Evolutionary conservation across 2,329 filamentous ascomycete genomes (phyloP), one percentile per base, ranked within the genome.

Genomic region (Fusarium newnesense): DNA sequence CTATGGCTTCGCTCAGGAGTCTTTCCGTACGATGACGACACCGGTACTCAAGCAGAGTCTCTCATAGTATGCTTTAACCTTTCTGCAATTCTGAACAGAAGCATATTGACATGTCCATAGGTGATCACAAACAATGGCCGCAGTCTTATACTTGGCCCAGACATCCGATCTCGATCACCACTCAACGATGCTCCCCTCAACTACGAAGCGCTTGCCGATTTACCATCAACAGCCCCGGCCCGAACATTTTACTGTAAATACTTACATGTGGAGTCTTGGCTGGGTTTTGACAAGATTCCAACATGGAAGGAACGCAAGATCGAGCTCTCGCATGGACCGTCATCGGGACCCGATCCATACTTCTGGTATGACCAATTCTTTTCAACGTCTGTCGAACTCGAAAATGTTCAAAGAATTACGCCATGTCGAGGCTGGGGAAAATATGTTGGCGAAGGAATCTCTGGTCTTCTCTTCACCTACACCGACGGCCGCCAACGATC

Each of bases 261-360:
- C 9, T 0, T 0, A 26, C 7, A 15, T 24, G 0, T 0, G 4
- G 12, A 19, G 6, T 52, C 32, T 52, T 37, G 49, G 32, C 18
- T 37, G 0, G 49, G 32, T 3, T 26, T 52, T 2, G 24, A 52
- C 12, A 37, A 19, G 8, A 21, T 21, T 9, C 15, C 32, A 16
- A 26, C 32, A 12, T 52, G 32, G 49, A 3, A 11, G 21, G 0
- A 52, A 8, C 18, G 49, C 18, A 52, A 52, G 49, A 26, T 37
- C 32, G 1, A 28, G 6, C 3, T 54, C 24, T 39, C 18, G 6
- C 2, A 28, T 18, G 18, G 1, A 18, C 50, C n/a, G 26, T 5
- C 49, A 26, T 3, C n/a, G 10, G n/a, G 7, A 7, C 5, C 26
- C 3, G 21, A 7, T 2, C 53, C 21, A 10, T 43, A 24, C 16